phyloP scores from a whole-genome alignment of 345 rosid genomes.

The Eucalyptus regnans region DNA sequence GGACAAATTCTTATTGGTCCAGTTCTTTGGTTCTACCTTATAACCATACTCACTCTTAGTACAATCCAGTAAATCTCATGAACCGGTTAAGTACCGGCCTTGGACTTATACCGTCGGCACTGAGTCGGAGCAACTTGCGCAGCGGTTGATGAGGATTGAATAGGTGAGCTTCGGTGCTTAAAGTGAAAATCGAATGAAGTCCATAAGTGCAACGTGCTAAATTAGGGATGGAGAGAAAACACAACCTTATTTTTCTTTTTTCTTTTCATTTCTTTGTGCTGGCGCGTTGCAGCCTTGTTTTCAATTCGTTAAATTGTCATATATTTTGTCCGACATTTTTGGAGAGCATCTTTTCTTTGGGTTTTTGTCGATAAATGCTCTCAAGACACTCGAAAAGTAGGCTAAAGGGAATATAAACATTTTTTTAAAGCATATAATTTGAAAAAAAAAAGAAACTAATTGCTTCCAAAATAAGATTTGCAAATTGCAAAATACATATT shows the following conservation, averaged over 20 bases:
- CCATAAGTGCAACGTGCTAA: neutral
- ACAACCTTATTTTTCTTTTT: neutral
- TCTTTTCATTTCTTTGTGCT: neutral
- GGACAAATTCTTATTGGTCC: rapidly evolving
- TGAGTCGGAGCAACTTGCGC: neutral
- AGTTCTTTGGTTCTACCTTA: rapidly evolving
- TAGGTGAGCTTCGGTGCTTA: neutral
- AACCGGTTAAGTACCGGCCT: rapidly evolving
- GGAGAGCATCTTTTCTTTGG: neutral
- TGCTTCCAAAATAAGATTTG: neutral
- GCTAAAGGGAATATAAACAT: neutral
- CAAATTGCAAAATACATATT: neutral
- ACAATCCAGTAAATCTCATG: neutral
- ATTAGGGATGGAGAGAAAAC: neutral
- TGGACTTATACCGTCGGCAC: rapidly evolving
- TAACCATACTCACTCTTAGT: rapidly evolving
- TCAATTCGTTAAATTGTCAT: neutral
- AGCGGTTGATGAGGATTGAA: neutral
- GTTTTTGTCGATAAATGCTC: neutral
- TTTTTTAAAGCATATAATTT: neutral
- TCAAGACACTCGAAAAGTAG: neutral
- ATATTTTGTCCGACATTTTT: neutral
- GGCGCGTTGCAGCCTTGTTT: neutral
- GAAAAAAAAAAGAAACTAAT: neutral
- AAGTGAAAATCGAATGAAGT: neutral